phyloP scores from a whole-genome alignment of 1,284 basidiomycete species.

The Macrocystidia cucumis region DNA sequence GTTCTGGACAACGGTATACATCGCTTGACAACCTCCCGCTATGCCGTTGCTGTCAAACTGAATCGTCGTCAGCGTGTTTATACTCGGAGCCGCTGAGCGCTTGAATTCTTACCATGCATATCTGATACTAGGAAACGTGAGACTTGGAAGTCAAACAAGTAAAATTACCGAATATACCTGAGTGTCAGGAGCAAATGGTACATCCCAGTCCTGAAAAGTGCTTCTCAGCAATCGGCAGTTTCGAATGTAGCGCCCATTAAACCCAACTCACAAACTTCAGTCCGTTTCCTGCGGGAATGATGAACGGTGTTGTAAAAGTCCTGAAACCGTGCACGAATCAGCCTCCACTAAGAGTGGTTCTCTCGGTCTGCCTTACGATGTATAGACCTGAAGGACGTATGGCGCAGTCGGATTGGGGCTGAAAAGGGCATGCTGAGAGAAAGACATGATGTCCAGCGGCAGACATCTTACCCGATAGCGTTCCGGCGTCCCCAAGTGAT shows the following conservation, averaged over 20 bases:
- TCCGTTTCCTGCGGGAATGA: constrained; percentile 31
- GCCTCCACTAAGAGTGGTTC: too few species aligned
- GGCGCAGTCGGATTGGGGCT: constrained; percentile 41
- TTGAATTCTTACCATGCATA: constrained; percentile 37
- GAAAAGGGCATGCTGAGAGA: constrained; percentile 3
- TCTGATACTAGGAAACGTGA: constrained; percentile 30
- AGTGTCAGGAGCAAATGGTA: constrained; percentile 43
- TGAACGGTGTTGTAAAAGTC: constrained; percentile 33
- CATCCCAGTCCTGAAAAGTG: constrained; percentile 34
- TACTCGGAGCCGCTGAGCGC: background rate
- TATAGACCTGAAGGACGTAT: constrained; percentile 40
- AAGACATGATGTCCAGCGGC: constrained; percentile 3
- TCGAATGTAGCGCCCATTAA: background rate
- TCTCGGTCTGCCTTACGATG: too few species aligned
- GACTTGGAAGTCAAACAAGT: too few species aligned
- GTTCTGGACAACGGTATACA: constrained; percentile 32
- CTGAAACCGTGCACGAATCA: too few species aligned
- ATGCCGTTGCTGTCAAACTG: constrained; percentile 33
- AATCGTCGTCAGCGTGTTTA: background rate
- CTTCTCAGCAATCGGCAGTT: background rate
- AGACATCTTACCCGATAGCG: constrained; percentile 25
- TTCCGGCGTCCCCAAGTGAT: constrained; percentile 32
- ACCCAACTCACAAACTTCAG: constrained; percentile 28
- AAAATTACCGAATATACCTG: constrained; percentile 23
- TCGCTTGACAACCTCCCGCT: constrained; percentile 39